phyloP scores from a whole-genome alignment of 768 basidiomycete genomes.

The Hemileccinum impolitum region DNA sequence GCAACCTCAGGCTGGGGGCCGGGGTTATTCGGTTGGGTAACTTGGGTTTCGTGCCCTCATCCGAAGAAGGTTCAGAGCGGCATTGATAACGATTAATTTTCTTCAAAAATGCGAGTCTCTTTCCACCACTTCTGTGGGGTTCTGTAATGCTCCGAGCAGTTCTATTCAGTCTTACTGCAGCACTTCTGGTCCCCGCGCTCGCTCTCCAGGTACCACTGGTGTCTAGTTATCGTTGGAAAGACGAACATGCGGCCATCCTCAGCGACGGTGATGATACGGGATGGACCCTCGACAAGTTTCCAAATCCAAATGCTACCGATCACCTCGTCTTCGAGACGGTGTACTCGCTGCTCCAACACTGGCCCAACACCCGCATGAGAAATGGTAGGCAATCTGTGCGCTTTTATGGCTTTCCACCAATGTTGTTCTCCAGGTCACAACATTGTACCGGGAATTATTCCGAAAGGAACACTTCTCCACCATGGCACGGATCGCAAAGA shows the following conservation, averaged over 20 bases:
- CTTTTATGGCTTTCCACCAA: neutral
- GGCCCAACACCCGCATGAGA: constrained; percentile 37
- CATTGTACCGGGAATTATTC: constrained; percentile 31
- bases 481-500: constrained; percentile 18
- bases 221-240: neutral
- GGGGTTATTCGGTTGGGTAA: too few relatives aligned
- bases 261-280: neutral
- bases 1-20: too few relatives aligned
- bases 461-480: constrained; percentile 32
- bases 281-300: constrained; percentile 22
- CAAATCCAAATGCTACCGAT: constrained; percentile 29
- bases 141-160: neutral
- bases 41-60: too few relatives aligned
- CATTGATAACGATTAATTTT: too few relatives aligned
- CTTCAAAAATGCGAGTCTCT: too few relatives aligned
- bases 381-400: constrained; percentile 23
- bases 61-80: too few relatives aligned
- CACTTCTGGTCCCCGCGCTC: neutral
- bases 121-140: neutral
- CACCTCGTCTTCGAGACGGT: constrained; percentile 32
- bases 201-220: neutral
- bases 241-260: neutral
- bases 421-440: constrained; percentile 21
- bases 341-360: constrained; percentile 30
- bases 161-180: neutral